Base-by-base conservation (phyloP, 495 filamentous ascomycete species). In the Collariella sp. region DNA sequence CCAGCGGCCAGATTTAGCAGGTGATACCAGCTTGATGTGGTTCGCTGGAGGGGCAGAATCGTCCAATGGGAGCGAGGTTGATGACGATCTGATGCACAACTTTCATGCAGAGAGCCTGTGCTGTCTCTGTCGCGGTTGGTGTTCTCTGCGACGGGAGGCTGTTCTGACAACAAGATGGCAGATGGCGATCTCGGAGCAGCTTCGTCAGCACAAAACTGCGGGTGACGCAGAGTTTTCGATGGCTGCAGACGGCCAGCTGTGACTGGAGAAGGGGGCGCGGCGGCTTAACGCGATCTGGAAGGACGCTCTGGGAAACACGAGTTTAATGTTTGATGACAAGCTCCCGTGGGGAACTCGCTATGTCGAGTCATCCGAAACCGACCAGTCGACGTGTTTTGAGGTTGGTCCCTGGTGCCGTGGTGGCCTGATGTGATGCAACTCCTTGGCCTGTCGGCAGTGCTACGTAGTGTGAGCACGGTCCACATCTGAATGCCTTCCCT, bases 1-100 rank as follows among this genome's bases (percentile, higher is more conserved):
- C 57, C 31, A 40, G 48, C 48, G 40, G 42, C 57, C 57, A 56
- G 52, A 60, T 52, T 46, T 22, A 60, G 57, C 57, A 60, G 57
- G 57, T 60, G 57, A 46, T 58, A 53, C 56, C 20, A 34, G 29
- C 39, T 19, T 44, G 36, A 54, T 46, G 16, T 52, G 48, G 43
- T 44, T 47, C 41, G 26, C 49, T 52, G 48, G 55, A 29, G 50
- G 3, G 36, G 36, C 3, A 15, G 1, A 16, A 29, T 31, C 5
- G n/a, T 13, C 38, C 49, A 43, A 52, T 42, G 26, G 44, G 15
- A 31, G 26, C 26, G 4, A 4, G 26, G 9, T 31, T 4, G 9
- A 31, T 31, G 26, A 31, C 9, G 26, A 31, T 31, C 26, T 31
- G 26, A 4, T 31, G 26, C 9, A 9, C 26, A 31, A 9, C n/a